Base-by-base conservation (phyloP, 768 basidiomycete genomes). In the Leccinellum rugosiceps region DNA sequence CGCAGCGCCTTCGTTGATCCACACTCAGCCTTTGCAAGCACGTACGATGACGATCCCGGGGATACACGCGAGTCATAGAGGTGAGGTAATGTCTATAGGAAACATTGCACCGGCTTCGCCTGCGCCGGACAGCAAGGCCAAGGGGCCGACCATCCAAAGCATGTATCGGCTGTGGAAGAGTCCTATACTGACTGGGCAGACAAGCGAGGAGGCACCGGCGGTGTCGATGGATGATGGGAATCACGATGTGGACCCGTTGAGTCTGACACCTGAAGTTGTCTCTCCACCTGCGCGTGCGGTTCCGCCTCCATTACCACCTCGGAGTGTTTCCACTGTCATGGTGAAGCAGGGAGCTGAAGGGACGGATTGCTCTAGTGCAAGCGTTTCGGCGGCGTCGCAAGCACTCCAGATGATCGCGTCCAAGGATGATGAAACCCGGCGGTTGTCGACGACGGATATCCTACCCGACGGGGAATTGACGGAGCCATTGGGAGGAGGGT, bases 1-100 rank as follows among this genome's bases (percentile, higher is more conserved):
- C 38, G 56, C 65, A 21, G 62, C 74, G 47, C 70, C 76, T 10
- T 73, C 77, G 17, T 83, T 86, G 8, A 89, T 90, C 62, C 83
- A 86, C 61, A 84, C 84, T 17, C 92, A 92, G 65, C 91, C 91
- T 3, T 69, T 76, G 8, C 83, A 85, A 67, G 87, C 83, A 30
- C 87, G 84, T 63, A 87, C 81, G 43, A 94, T 94, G 92, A 85
- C 83, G 14, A 93, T 94, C 60, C 92, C 92, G 9, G 89, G 90
- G 2, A 94, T 94, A 58, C 91, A 92, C 65, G 90, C 84, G 3
- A 89, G 85, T 63, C 87, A 92, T 65, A 83, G 83, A n/a, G 88
- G 88, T 9, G 90, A 93, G 59, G 83, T 92, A 44, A 90, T 90
- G 85, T 87, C 90, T 4, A 80, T 94, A 79, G 92, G 92, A 11